phyloP scores from a whole-genome alignment of 331 rosid species.

The Pyracantha coccinea region DNA sequence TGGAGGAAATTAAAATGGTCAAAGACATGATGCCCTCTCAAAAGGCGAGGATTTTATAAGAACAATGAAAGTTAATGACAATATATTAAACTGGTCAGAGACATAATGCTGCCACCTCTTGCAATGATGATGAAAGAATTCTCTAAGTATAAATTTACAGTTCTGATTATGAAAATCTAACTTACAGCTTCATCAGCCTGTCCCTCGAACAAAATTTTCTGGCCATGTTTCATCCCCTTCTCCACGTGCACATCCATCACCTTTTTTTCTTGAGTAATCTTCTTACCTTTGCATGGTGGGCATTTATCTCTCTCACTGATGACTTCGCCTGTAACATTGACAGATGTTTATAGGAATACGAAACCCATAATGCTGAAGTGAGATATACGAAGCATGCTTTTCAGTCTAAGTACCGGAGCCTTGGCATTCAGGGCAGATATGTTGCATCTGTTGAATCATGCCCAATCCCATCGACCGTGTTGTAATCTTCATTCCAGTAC shows the following conservation, averaged over 20 bases:
- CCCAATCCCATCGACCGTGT: conserved; percentile 58
- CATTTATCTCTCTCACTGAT: conserved; percentile 70
- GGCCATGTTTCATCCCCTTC: conserved; percentile 66
- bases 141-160: not conserved
- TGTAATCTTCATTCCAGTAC: conserved; percentile 55
- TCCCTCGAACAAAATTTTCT: conserved; percentile 66
- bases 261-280: conserved; percentile 59
- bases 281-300: conserved; percentile 59
- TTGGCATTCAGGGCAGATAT: conserved; percentile 57
- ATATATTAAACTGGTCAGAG: not conserved
- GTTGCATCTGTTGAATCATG: conserved; percentile 73
- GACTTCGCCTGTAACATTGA: conserved; percentile 49
- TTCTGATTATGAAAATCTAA: not conserved
- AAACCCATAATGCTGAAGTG: not conserved
- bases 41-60: not conserved
- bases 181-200: conserved; percentile 83
- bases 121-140: not conserved
- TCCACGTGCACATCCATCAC: conserved; percentile 66
- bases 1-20: not conserved
- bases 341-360: conserved; percentile 1
- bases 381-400: not conserved
- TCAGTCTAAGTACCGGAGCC: conserved; percentile 47
- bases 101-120: not conserved
- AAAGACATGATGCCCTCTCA: not conserved
- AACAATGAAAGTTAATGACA: not conserved